Evolutionary conservation across 2,329 filamentous ascomycete genomes (phyloP).

Genomic region (Leptographium galeiforme): DNA sequence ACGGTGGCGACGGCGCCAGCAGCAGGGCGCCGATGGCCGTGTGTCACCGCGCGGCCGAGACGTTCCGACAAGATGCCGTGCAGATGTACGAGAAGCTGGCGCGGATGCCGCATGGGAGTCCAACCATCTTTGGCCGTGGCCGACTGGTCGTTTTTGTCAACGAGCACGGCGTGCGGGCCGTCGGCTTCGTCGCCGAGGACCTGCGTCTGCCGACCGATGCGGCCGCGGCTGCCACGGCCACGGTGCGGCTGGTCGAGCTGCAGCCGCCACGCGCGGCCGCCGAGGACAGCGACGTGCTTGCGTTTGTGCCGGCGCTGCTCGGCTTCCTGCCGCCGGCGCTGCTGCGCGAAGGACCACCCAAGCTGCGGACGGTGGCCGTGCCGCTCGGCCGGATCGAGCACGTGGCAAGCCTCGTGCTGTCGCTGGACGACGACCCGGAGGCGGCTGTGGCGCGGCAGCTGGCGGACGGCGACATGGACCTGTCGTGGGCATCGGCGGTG

Average conservation of each 20-base stretch:
- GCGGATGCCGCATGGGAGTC: slow-evolving; percentile 51
- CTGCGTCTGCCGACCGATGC: slow-evolving; percentile 27
- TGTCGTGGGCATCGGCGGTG: slow-evolving; percentile 56
- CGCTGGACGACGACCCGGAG: not conserved
- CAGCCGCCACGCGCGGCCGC: slow-evolving; percentile 53
- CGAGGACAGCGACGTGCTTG: slow-evolving; percentile 72
- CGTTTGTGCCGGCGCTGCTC: slow-evolving; percentile 63
- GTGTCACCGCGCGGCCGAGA: slow-evolving; percentile 71
- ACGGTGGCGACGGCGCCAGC: slow-evolving; percentile 24
- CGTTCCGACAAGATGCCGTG: slow-evolving; percentile 64
- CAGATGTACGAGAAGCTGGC: slow-evolving; percentile 68
- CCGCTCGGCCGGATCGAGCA: slow-evolving; percentile 71
- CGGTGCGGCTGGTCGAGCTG: slow-evolving; percentile 67
- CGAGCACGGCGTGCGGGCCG: slow-evolving; percentile 69
- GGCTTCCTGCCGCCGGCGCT: slow-evolving; percentile 48
- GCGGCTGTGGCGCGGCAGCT: slow-evolving; percentile 42
- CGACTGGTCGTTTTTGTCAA: slow-evolving; percentile 67
- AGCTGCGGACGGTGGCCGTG: slow-evolving; percentile 57
- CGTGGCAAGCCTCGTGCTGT: slow-evolving; percentile 52
- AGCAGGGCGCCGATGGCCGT: slow-evolving; percentile 50
- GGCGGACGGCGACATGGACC: slow-evolving; percentile 41
- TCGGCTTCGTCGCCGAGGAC: slow-evolving; percentile 52
- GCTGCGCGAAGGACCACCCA: slow-evolving; percentile 51
- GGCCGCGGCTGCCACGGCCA: slow-evolving; percentile 36
- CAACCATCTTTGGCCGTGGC: slow-evolving; percentile 62